Percentiles rank a stretch among this genome's conserved stretches.
phyloP scores from a whole-genome alignment of 495 filamentous ascomycete genomes.

The Penicillium bovifimosum region DNA sequence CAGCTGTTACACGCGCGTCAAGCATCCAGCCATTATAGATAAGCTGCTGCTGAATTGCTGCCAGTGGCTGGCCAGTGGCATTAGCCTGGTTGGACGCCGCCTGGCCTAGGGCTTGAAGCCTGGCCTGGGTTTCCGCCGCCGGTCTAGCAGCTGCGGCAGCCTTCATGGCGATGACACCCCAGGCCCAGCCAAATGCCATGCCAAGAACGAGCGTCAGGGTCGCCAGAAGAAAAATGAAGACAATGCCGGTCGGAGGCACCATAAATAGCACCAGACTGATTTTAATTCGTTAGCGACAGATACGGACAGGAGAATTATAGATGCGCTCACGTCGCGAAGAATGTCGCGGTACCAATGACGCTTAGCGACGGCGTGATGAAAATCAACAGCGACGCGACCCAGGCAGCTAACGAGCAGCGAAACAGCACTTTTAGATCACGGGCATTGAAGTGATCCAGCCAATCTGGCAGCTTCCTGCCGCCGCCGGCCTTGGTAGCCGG shows the following conservation, averaged over 20 bases:
- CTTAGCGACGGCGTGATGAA: constrained; percentile 32
- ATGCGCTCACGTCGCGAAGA: constrained; percentile 26
- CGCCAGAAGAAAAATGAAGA: constrained; percentile 35
- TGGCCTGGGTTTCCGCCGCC: constrained; percentile 31
- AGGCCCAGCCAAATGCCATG: constrained; percentile 37
- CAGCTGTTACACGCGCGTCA: constrained; percentile 34
- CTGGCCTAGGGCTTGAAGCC: constrained; percentile 29
- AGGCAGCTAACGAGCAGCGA: constrained; percentile 38
- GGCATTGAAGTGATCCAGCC: constrained; percentile 42
- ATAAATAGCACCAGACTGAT: constrained; percentile 33
- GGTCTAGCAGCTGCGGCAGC: constrained; percentile 36
- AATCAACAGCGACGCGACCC: constrained; percentile 39
- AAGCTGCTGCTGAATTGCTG: constrained; percentile 19
- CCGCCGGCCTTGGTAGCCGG: constrained; percentile 6
- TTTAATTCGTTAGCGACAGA: background rate
- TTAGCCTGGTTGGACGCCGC: constrained; percentile 27
- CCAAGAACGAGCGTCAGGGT: constrained; percentile 31
- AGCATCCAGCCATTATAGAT: constrained; percentile 38
- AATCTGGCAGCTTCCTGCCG: constrained; percentile 27
- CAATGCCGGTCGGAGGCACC: constrained; percentile 34
- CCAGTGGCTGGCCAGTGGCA: constrained; percentile 24
- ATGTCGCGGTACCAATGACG: constrained; percentile 26
- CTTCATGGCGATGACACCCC: constrained; percentile 40
- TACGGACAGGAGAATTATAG: background rate
- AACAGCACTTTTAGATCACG: constrained; percentile 42